phyloP scores from a whole-genome alignment of 1,284 basidiomycete genomes.

The Stygiomarasmius scandens region DNA sequence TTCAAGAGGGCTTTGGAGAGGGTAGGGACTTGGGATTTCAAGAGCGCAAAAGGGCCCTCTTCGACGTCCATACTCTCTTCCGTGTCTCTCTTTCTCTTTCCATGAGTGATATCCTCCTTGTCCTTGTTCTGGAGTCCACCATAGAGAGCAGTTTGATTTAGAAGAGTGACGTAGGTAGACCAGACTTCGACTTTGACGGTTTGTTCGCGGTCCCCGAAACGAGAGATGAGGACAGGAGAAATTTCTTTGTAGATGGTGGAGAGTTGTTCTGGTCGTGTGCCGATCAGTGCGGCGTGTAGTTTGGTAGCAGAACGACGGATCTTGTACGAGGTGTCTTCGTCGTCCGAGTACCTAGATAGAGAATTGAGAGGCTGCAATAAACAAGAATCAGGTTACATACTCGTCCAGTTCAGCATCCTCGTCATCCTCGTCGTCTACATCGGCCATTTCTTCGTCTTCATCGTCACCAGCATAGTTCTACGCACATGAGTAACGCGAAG shows the following conservation, averaged over 20 bases:
- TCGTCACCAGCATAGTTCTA: conserved; percentile 89
- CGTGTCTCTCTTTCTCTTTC: conserved; percentile 83
- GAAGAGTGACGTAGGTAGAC: conserved; percentile 79
- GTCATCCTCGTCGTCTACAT: conserved; percentile 72
- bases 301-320: conserved; percentile 94
- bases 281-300: conserved; percentile 82
- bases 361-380: not conserved
- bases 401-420: conserved; percentile 81
- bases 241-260: conserved; percentile 80
- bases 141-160: conserved; percentile 84
- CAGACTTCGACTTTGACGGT: conserved; percentile 95
- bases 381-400: conserved; percentile 35
- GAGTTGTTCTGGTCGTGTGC: conserved; percentile 87
- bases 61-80: conserved; percentile 78
- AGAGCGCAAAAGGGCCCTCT: conserved; percentile 72
- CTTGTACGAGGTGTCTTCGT: conserved; percentile 99
- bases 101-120: conserved; percentile 57
- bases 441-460: conserved; percentile 84
- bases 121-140: conserved; percentile 54
- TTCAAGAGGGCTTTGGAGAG: conserved; percentile 83
- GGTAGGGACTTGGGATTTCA: conserved; percentile 75
- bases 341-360: conserved; percentile 97
- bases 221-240: conserved; percentile 85
- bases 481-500: not conserved
- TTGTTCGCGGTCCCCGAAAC: conserved; percentile 94